These are phyloP conservation scores for Solanum arcanum DNA, from an alignment of 257 asterid species.

Conservation along the genomic window DNA sequence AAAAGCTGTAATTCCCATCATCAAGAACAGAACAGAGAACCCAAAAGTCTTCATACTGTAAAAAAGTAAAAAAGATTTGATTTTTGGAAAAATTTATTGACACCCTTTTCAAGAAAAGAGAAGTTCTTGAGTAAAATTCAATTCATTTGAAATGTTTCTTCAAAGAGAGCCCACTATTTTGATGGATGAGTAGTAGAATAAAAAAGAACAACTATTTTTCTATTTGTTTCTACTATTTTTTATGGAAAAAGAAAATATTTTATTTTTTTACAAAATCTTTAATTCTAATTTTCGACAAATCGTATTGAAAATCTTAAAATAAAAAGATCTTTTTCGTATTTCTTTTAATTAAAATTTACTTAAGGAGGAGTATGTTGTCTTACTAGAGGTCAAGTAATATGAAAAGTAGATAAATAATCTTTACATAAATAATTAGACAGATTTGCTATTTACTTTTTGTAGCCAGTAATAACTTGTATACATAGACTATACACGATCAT, in stretches of 20 bases:
- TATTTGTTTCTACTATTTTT: not conserved
- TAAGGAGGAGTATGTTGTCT: not conserved
- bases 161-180: not conserved
- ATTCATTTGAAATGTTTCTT: constrained; percentile 10
- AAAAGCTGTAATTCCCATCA: constrained; percentile 17
- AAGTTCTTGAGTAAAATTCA: constrained; percentile 6
- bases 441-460: not conserved
- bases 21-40: constrained; percentile 24
- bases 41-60: constrained; percentile 46
- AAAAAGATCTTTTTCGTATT: too few relatives aligned
- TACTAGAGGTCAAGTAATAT: not conserved
- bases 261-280: too few relatives aligned
- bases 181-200: not conserved
- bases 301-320: too few relatives aligned
- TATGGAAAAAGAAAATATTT: too few relatives aligned
- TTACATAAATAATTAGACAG: not conserved
- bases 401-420: not conserved
- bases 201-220: not conserved
- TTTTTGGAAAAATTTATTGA: not conserved
- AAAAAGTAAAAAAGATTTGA: not conserved
- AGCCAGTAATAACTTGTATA: fast-evolving
- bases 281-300: not conserved
- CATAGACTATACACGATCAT: not conserved
- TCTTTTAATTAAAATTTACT: not conserved
- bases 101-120: not conserved